Evolutionary conservation across 345 rosid genomes (phyloP).

Genomic region (Eucalyptus marginata): DNA sequence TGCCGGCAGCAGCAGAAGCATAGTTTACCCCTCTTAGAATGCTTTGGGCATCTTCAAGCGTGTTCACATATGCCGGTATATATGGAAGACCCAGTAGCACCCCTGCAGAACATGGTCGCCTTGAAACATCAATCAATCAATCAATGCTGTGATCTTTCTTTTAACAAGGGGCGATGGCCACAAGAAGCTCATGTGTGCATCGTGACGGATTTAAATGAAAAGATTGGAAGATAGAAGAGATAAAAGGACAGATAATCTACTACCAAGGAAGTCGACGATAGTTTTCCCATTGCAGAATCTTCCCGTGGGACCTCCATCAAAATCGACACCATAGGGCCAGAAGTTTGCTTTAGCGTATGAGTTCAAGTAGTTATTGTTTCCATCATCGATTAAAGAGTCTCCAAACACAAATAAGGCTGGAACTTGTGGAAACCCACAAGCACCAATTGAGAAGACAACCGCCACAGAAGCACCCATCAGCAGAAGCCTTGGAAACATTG

Average conservation of each 20-base stretch:
- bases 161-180: not conserved
- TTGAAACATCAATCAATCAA: not conserved
- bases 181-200: not conserved
- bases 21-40: slow-evolving; percentile 56
- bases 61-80: slow-evolving; percentile 40
- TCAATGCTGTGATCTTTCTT: not conserved
- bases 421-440: not conserved
- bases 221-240: not conserved
- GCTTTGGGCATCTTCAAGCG: slow-evolving; percentile 17
- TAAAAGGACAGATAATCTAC: not conserved
- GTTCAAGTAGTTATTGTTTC: slow-evolving; percentile 51
- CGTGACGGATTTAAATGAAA: not conserved
- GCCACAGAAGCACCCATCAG: not conserved
- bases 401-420: slow-evolving; percentile 87
- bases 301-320: slow-evolving; percentile 55
- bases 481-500: not conserved
- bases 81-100: slow-evolving; percentile 50
- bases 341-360: slow-evolving; percentile 67
- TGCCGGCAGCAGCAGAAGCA: slow-evolving; percentile 90
- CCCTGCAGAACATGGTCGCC: slow-evolving; percentile 16
- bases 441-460: not conserved
- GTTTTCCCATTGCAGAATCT: slow-evolving; percentile 77
- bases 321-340: slow-evolving; percentile 70
- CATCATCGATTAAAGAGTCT: slow-evolving; percentile 63
- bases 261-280: slow-evolving; percentile 65